Base-by-base conservation (phyloP, 1,139 yeast species). In the Ogataea hybrid region DNA sequence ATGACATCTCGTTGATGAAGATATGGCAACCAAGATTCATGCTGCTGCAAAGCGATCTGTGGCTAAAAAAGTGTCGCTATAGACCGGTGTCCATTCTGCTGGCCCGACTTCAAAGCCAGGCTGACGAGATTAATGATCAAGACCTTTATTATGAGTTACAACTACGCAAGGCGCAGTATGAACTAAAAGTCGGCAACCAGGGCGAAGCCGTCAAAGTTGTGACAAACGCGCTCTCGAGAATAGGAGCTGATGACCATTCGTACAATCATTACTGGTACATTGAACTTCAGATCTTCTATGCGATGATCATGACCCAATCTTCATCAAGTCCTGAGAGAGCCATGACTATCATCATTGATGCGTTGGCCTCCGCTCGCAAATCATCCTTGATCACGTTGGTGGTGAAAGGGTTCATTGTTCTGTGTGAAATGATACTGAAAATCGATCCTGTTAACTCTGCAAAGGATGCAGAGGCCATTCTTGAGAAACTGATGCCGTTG, bases 241-340 rank as follows among this genome's bases (percentile, higher is more conserved):
- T 59, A 45, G 51, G 58, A 14, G 56, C 51, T 2, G 58, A 60
- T 11, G 53, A 58, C 7, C 48, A 58, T 22, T 44, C 55, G 5
- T 60, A 61, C 15, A 73, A 73, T 47, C 62, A 64, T 18, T 67
- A 64, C 38, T 66, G 75, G 62, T 61, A 61, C 12, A 61, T 76
- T 27, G 65, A 68, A 50, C 65, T 75, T 41, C 73, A 70, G 31
- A 49, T 77, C 11, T 51, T 77, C 32, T 73, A 73, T 48, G 70
- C 78, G 37, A 56, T 59, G 14, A 63, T 77, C 2, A 63, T 71
- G 45, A 57, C 66, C 21, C 44, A 53, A 10, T 59, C 73, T 1
- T 71, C 62, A 1, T 15, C 69, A 1, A 61, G 67, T 4, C 68
- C 70, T 9, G 56, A 70, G 6, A 62, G 74, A 37, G 75, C 70